Evolutionary conservation across 331 rosid genomes (phyloP).

Genomic region (Quercus tomentella): DNA sequence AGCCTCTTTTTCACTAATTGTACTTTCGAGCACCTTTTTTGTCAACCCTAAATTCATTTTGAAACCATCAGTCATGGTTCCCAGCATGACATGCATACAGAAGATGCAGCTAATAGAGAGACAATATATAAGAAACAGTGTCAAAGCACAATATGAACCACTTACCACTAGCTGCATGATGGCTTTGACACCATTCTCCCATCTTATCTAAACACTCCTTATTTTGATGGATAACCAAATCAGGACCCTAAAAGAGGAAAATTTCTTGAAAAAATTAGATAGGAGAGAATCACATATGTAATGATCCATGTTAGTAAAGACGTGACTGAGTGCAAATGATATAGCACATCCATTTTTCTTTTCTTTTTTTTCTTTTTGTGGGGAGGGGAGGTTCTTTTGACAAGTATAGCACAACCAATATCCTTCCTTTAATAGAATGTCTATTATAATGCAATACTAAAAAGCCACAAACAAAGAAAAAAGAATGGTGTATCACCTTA

Average conservation of each 20-base stretch:
- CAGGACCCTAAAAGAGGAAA: constrained; percentile 76
- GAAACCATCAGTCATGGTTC: constrained; percentile 15
- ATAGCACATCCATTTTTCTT: background rate
- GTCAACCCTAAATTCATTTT: constrained; percentile 60
- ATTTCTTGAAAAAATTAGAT: constrained; percentile 10
- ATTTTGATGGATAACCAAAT: constrained; percentile 83
- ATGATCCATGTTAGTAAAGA: background rate
- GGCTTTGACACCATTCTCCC: constrained; percentile 98
- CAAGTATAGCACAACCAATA: background rate
- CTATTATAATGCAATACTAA: background rate
- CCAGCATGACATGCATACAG: constrained; percentile 6
- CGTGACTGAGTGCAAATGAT: background rate
- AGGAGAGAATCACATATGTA: background rate
- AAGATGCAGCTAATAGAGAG: background rate
- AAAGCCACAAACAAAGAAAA: background rate
- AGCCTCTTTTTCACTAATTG: constrained; percentile 75
- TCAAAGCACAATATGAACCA: constrained; percentile 14
- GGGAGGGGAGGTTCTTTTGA: background rate
- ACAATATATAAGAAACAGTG: background rate
- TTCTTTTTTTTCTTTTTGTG: too few relatives aligned
- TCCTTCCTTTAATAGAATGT: background rate
- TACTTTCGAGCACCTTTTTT: constrained; percentile 65
- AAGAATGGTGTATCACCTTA: background rate
- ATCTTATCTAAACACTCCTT: constrained; percentile 78
- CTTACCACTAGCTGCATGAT: constrained; percentile 96